phyloP scores from a whole-genome alignment of 371 early-diverging fungal species.

The Capillidium heterosporum region DNA sequence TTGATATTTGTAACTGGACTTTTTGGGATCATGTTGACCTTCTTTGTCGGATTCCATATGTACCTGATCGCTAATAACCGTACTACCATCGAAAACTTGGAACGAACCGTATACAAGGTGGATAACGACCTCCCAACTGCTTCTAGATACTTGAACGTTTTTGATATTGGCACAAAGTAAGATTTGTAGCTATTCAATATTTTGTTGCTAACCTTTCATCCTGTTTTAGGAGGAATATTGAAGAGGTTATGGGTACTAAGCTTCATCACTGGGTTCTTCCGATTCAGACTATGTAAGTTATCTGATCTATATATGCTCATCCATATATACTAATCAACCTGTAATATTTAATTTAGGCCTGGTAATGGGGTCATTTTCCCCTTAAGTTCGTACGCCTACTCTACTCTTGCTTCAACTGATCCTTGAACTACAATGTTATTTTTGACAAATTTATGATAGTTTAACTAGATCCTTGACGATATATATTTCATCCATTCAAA shows the following conservation, averaged over 20 bases:
- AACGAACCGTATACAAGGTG: constrained; percentile 22
- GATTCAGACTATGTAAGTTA: constrained; percentile 23
- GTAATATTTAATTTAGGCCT: constrained; percentile 8
- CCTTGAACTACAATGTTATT: too few species aligned
- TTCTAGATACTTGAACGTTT: constrained; percentile 30
- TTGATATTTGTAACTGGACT: constrained; percentile 29
- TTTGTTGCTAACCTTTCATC: background rate
- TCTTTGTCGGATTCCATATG: constrained; percentile 33
- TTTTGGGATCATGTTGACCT: constrained; percentile 33
- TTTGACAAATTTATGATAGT: too few species aligned
- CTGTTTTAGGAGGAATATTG: constrained; percentile 19
- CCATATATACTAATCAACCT: background rate
- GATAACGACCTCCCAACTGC: constrained; percentile 10
- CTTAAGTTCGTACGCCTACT: constrained; percentile 23
- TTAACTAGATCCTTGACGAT: too few species aligned
- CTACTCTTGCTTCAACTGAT: constrained; percentile 8
- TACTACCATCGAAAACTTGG: constrained; percentile 47
- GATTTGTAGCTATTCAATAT: background rate
- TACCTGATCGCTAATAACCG: constrained; percentile 29
- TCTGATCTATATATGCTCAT: background rate
- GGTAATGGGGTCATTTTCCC: constrained; percentile 22
- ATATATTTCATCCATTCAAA: too few species aligned
- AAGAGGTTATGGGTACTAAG: constrained; percentile 31
- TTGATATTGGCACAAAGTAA: constrained; percentile 29
- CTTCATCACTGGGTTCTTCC: constrained; percentile 36